Percentiles rank a stretch among this genome's conserved stretches.
Evolutionary conservation across 108 stramenopile genomes (phyloP).

Genomic region (Cyclotella sp.): DNA sequence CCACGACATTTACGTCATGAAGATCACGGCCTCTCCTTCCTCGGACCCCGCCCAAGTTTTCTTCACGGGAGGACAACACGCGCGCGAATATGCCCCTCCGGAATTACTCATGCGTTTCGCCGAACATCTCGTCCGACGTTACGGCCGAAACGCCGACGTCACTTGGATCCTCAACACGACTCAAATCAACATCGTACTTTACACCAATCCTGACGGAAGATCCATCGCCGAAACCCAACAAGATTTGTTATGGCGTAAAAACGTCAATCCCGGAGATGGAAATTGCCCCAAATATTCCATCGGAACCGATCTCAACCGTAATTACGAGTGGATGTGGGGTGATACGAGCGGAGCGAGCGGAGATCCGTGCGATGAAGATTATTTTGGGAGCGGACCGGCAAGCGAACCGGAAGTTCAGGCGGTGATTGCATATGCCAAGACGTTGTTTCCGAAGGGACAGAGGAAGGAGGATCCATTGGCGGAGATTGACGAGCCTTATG

Average conservation of each 20-base stretch:
- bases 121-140: constrained; percentile 18
- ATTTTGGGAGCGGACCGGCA: constrained; percentile 43
- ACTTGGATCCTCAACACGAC: constrained; percentile 48
- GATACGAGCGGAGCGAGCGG: constrained; percentile 32
- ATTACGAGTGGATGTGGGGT: constrained; percentile 69
- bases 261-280: constrained; percentile 35
- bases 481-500: constrained; percentile 25
- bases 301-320: constrained; percentile 71
- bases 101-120: constrained; percentile 38
- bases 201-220: constrained; percentile 53
- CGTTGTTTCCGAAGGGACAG: constrained; percentile 53
- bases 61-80: constrained; percentile 40
- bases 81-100: constrained; percentile 47
- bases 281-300: constrained; percentile 9
- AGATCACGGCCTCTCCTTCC: constrained; percentile 12
- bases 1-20: constrained; percentile 30
- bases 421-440: constrained; percentile 43
- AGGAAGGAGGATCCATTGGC: constrained; percentile 37
- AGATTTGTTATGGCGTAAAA: constrained; percentile 48
- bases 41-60: constrained; percentile 25
- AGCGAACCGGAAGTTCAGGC: constrained; percentile 65
- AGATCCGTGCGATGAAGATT: constrained; percentile 44
- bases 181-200: constrained; percentile 40
- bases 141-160: constrained; percentile 45
- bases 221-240: constrained; percentile 27